phyloP scores from a whole-genome alignment of 2,329 filamentous ascomycete genomes.

The Aspergillus thermomutatus region DNA sequence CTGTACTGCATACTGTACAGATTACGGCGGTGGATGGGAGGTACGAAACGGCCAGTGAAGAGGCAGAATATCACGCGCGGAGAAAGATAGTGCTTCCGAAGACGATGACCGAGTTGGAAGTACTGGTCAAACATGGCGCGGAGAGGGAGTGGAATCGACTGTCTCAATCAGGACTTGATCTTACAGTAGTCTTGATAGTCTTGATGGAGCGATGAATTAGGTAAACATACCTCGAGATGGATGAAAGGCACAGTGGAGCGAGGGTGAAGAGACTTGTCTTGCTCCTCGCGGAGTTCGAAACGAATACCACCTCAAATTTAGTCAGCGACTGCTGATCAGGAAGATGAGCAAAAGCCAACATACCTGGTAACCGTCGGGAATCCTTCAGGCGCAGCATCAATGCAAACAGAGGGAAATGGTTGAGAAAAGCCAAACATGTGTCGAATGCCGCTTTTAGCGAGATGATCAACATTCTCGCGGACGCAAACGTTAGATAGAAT shows the following conservation, averaged over 20 bases:
- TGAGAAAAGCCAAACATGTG: slow-evolving; percentile 86
- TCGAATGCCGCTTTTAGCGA: slow-evolving; percentile 87
- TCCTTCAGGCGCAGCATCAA: slow-evolving; percentile 96
- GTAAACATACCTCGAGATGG: slow-evolving; percentile 66
- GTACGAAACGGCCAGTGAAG: slow-evolving; percentile 85
- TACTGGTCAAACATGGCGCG: slow-evolving; percentile 97
- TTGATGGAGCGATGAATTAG: not conserved
- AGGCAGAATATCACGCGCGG: slow-evolving; percentile 84
- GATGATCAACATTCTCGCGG: slow-evolving; percentile 92
- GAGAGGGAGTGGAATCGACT: slow-evolving; percentile 86
- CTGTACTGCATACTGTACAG: slow-evolving; percentile 96
- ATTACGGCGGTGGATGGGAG: slow-evolving; percentile 90
- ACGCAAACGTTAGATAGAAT: slow-evolving; percentile 94
- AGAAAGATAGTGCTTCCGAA: slow-evolving; percentile 92
- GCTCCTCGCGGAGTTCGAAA: slow-evolving; percentile 81
- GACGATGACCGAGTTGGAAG: slow-evolving; percentile 86
- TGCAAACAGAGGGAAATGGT: slow-evolving; percentile 96
- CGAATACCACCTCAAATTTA: slow-evolving; percentile 65
- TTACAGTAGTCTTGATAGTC: not conserved
- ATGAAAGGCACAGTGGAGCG: slow-evolving; percentile 71
- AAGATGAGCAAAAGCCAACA: slow-evolving; percentile 13
- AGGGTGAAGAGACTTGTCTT: slow-evolving; percentile 40
- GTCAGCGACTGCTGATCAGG: not conserved
- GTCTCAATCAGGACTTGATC: slow-evolving; percentile 11
- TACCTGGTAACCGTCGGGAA: slow-evolving; percentile 78